Conservation (phyloP, 2,329 filamentous ascomycete genomes). For the Diaporthe longicolla region DNA sequence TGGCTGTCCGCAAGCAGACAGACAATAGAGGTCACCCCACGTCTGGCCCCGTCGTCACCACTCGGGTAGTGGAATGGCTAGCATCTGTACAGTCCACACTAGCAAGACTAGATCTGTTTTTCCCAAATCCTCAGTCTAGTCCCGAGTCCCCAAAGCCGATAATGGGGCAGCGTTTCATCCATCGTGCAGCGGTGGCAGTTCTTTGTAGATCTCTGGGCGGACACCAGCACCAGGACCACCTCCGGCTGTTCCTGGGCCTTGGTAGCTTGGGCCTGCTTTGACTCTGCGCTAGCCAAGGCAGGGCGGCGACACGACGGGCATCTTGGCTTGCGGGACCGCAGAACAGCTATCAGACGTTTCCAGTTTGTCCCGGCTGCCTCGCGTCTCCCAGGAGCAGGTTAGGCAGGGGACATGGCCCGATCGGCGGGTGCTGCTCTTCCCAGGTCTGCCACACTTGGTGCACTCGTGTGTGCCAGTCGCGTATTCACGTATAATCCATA, state of each 20-base stretch:
- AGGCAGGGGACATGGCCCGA: background rate
- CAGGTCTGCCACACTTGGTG: background rate
- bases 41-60: constrained; percentile 6
- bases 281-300: constrained; percentile 30
- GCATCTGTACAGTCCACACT: background rate
- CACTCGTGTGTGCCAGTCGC: background rate
- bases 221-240: constrained; percentile 15
- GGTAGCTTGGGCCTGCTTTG: constrained; percentile 28
- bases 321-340: constrained; percentile 8
- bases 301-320: constrained; percentile 8
- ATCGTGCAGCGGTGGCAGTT: constrained; percentile 10
- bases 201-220: constrained; percentile 22
- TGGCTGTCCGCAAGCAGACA: constrained; percentile 29
- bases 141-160: background rate
- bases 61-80: constrained; percentile 9
- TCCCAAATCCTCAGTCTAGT: background rate
- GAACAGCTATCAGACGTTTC: constrained; percentile 16
- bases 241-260: constrained; percentile 23
- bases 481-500: background rate
- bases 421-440: background rate
- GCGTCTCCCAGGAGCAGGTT: background rate
- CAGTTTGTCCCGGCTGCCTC: background rate
- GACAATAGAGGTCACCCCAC: background rate
- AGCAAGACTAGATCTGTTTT: background rate
- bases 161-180: constrained; percentile 26